Percentiles rank a stretch among this genome's conserved stretches.
These are phyloP conservation scores for Aspergillus sp. DNA, from an alignment of 2,329 filamentous ascomycete genomes.

Conservation along the genomic window DNA sequence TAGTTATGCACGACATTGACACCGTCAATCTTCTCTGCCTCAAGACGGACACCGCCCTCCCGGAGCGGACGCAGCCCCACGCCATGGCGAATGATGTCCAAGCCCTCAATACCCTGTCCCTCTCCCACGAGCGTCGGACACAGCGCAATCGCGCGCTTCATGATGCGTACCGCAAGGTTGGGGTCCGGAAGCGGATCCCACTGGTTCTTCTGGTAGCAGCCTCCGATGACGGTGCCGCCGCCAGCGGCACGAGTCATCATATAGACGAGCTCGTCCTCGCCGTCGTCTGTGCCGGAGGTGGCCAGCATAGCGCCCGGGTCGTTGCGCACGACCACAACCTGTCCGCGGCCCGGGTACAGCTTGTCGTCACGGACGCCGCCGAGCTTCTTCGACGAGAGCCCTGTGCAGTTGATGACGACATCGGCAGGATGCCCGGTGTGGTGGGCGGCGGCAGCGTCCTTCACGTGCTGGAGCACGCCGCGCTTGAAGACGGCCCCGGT, in stretches of 20 bases:
- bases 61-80: conserved; percentile 78
- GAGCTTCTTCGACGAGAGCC: conserved; percentile 69
- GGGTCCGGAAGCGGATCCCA: conserved; percentile 79
- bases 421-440: conserved; percentile 58
- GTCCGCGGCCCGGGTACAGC: conserved; percentile 75
- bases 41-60: conserved; percentile 69
- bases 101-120: conserved; percentile 61
- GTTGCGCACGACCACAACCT: conserved; percentile 81
- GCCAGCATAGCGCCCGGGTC: conserved; percentile 68
- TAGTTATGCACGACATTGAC: conserved; percentile 51
- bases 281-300: conserved; percentile 71
- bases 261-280: conserved; percentile 69
- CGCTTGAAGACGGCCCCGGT: conserved; percentile 68
- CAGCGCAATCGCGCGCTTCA: conserved; percentile 59
- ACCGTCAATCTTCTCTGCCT: conserved; percentile 65
- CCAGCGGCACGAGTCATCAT: conserved; percentile 73
- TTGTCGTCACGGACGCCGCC: conserved; percentile 76
- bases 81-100: conserved; percentile 75
- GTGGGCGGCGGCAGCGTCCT: conserved; percentile 63
- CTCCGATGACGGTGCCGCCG: conserved; percentile 85
- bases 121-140: conserved; percentile 50
- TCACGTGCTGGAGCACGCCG: conserved; percentile 64
- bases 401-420: conserved; percentile 81
- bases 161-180: conserved; percentile 76
- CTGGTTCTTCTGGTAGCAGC: conserved; percentile 73